Conservation (phyloP, 148 eudicot species). For the Cornus controversa region DNA sequence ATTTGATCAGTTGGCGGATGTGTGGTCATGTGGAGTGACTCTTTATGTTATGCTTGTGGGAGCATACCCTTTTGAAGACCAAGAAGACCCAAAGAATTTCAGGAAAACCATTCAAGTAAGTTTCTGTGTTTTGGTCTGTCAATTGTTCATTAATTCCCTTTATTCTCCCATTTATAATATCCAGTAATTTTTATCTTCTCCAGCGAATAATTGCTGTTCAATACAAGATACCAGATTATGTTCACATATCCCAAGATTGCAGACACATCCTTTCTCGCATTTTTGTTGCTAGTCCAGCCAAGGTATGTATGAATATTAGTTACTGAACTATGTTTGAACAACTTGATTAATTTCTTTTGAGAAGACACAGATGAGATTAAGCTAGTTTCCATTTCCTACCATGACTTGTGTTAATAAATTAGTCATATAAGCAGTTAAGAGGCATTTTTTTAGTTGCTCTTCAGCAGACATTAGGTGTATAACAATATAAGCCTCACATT, state of each 20-base stretch:
- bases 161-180: constrained; percentile 5
- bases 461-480: no score
- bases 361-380: constrained; percentile 2
- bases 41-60: constrained; percentile 89
- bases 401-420: no score
- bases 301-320: constrained; percentile 51
- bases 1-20: constrained; percentile 64
- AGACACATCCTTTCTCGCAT: constrained; percentile 80
- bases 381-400: background rate
- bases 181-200: constrained; percentile 11
- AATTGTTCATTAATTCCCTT: background rate
- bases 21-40: constrained; percentile 88
- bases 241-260: constrained; percentile 88
- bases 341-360: no score
- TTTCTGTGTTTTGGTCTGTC: constrained; percentile 10
- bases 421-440: no score
- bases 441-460: no score
- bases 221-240: constrained; percentile 89
- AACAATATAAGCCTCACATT: no score
- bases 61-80: constrained; percentile 91
- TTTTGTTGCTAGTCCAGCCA: constrained; percentile 66
- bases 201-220: constrained; percentile 89
- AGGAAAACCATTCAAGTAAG: constrained; percentile 82
- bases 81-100: constrained; percentile 79
- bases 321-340: background rate